Conservation (phyloP, 2,329 filamentous ascomycete genomes). For the Colletotrichum gigasporum region DNA sequence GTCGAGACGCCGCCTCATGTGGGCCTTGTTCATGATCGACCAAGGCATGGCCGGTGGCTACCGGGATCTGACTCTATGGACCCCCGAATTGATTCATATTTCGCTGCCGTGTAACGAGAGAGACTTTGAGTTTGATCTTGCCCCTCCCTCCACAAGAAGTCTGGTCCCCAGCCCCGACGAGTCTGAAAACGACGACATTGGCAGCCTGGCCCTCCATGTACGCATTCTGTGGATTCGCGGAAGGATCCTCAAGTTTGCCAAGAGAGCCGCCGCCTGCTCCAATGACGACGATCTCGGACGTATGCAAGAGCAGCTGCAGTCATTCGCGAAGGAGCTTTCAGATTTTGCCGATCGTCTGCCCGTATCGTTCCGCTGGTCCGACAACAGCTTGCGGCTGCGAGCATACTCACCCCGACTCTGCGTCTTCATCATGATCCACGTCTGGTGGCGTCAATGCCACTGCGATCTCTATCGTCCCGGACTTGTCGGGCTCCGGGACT, state of each 20-base stretch:
- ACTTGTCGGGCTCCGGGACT: conserved; percentile 60
- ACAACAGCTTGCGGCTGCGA: conserved; percentile 63
- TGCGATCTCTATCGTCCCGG: conserved; percentile 66
- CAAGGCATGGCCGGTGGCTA: conserved; percentile 57
- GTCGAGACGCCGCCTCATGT: conserved; percentile 56
- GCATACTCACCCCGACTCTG: conserved; percentile 66
- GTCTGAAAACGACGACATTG: conserved; percentile 61
- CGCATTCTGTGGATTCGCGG: conserved; percentile 65
- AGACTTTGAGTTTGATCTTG: conserved; percentile 61
- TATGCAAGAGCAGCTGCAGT: conserved; percentile 54
- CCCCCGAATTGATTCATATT: conserved; percentile 52
- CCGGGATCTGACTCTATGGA: conserved; percentile 56
- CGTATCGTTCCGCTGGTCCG: conserved; percentile 65
- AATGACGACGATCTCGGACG: conserved; percentile 47
- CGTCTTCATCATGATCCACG: conserved; percentile 68
- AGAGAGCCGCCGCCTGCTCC: conserved; percentile 49
- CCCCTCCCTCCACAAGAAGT: conserved; percentile 59
- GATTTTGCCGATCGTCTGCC: conserved; percentile 64
- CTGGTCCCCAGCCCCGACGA: conserved; percentile 56
- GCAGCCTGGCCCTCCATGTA: conserved; percentile 65
- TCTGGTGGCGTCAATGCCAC: conserved; percentile 68
- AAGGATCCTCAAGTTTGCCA: conserved; percentile 63
- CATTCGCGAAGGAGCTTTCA: conserved; percentile 58
- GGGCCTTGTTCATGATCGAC: conserved; percentile 59
- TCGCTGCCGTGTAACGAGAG: conserved; percentile 59